Evolutionary conservation across 257 asterid genomes (phyloP), one percentile per base, ranked within the genome.

Genomic region (Eustoma russellianum): DNA sequence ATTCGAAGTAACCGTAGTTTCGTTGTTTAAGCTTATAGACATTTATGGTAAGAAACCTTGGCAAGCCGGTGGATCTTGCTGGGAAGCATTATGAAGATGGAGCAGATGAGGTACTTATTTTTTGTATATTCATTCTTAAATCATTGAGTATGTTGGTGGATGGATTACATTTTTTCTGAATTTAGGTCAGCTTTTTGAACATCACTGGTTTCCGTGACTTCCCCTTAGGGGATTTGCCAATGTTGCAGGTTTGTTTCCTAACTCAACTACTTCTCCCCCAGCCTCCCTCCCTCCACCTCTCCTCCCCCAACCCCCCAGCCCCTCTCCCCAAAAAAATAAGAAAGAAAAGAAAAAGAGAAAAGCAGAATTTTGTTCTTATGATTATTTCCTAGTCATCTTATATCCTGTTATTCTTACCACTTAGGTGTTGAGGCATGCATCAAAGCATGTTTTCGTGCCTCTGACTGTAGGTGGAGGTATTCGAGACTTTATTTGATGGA

Each of bases 41-140:
- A n/a, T n/a, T n/a, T n/a, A n/a, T n/a, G 96, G 98, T 91, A 72
- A 78, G 98, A 70, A 91, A 91, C 81, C 95, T 91, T 48, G 98
- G 98, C 64, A 87, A 84, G 75, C 98, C 98, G 34, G 98, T 91
- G 46, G 98, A 78, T 40, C 96, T 91, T 69, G 96, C 98, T 55
- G 89, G 83, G 51, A 86, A 80, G 59, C 87, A 91, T 61, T 91
- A 91, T 79, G 70, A 50, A 67, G 95, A 91, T 68, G 98, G 98
- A 64, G 98, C 98, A 56, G 98, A 91, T 66, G 98, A 87, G 96
- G 98, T 87, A 77, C 66, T 65, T 33, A 66, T 57, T 53, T 48
- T 68, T 17, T 30, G 24, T n/a, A 61, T 30, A 51, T 24, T 24
- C 30, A 38, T 38, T 38, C 12, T 38, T 8, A 7, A 38, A 5